These are phyloP conservation scores for Suillus americanus DNA, from an alignment of 768 basidiomycete genomes.

Conservation along the genomic window DNA sequence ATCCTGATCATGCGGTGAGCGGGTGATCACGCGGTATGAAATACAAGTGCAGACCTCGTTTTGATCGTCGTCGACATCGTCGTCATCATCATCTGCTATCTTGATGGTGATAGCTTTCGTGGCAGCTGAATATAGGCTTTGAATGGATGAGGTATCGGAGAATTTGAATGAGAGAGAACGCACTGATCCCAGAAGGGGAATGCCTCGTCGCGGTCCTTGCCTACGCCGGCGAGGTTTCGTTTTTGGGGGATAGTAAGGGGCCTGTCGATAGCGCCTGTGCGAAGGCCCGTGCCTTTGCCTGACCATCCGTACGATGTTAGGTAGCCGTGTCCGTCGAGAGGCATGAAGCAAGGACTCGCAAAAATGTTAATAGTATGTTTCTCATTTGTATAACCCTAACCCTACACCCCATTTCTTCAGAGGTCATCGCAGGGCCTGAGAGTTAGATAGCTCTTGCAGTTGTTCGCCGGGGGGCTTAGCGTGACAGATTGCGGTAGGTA, in stretches of 20 bases:
- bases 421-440: no score
- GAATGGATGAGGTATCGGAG: neutral
- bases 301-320: conserved; percentile 85
- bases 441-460: no score
- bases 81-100: conserved; percentile 51
- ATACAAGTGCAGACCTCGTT: conserved; percentile 6
- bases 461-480: no score
- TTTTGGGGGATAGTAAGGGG: conserved; percentile 84
- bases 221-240: conserved; percentile 81
- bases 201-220: conserved; percentile 92
- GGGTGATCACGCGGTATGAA: conserved; percentile 3
- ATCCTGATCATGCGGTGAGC: conserved; percentile 12
- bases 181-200: conserved; percentile 99
- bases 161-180: conserved; percentile 32
- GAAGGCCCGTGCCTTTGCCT: conserved; percentile 83
- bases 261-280: conserved; percentile 72
- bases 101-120: conserved; percentile 81
- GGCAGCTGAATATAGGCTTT: conserved; percentile 69
- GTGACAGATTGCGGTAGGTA: no score
- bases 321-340: conserved; percentile 69
- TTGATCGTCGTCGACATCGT: conserved; percentile 23
- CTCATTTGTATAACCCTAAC: neutral
- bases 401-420: no score
- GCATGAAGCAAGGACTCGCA: conserved; percentile 41
- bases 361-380: neutral